These are phyloP conservation scores for Geotrichum restrictum DNA, from an alignment of 1,139 yeast genomes.

Conservation along the genomic window DNA sequence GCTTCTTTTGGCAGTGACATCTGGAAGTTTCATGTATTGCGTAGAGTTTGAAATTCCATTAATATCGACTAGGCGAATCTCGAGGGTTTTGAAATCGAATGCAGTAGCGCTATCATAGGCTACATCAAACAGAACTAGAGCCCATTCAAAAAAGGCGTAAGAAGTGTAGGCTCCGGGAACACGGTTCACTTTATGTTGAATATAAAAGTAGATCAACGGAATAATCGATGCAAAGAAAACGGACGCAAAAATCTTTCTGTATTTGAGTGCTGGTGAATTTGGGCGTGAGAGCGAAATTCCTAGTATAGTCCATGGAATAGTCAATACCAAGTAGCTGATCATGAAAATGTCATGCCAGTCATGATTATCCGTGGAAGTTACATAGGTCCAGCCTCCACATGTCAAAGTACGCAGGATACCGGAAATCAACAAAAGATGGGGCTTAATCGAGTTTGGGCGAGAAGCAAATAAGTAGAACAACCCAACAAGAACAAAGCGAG, in stretches of 20 bases:
- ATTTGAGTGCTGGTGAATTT: constrained; percentile 46
- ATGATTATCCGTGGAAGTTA: constrained; percentile 94
- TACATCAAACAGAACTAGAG: constrained; percentile 74
- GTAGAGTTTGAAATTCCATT: constrained; percentile 36
- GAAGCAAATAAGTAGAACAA: constrained; percentile 50
- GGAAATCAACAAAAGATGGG: constrained; percentile 46
- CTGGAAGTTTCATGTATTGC: constrained; percentile 14
- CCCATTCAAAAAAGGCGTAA: constrained; percentile 95
- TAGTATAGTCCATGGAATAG: constrained; percentile 87
- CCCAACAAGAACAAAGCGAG: constrained; percentile 71
- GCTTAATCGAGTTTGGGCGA: constrained; percentile 42
- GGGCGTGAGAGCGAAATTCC: constrained; percentile 54
- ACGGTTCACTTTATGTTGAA: constrained; percentile 86
- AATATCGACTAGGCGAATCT: constrained; percentile 44
- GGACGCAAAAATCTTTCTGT: constrained; percentile 53
- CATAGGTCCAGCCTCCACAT: constrained; percentile 98
- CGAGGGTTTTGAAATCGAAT: constrained; percentile 59
- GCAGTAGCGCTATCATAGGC: constrained; percentile 79
- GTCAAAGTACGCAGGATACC: constrained; percentile 84
- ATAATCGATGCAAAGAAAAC: constrained; percentile 66
- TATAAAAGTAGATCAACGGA: constrained; percentile 83
- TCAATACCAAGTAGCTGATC: constrained; percentile 82
- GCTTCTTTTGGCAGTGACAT: constrained; percentile 23
- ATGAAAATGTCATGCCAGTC: constrained; percentile 93
- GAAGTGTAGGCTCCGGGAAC: constrained; percentile 88